Conservation (phyloP, 352 stramenopile genomes). For the Globisporangium radiosum region DNA sequence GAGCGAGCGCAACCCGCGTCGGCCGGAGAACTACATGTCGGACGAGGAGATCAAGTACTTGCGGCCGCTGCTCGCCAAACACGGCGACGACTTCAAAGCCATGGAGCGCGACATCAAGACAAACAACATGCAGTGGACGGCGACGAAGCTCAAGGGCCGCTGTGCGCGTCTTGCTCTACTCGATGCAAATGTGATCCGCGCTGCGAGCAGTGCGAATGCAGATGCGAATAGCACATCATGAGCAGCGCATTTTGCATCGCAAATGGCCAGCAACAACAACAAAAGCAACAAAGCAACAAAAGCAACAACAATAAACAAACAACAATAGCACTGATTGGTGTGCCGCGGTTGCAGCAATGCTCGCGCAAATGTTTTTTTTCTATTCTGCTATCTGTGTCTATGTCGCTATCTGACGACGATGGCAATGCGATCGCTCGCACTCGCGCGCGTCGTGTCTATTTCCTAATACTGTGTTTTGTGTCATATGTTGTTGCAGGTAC, state of each 20-base stretch:
- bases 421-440: no score
- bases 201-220: conserved; percentile 6
- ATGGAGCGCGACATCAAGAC: conserved; percentile 81
- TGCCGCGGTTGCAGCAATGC: no score
- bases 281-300: conserved; percentile 3
- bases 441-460: no score
- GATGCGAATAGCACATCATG: background rate
- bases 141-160: conserved; percentile 56
- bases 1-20: conserved; percentile 64
- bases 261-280: conserved; percentile 8
- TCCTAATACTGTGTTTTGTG: no score
- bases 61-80: conserved; percentile 59
- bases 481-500: no score
- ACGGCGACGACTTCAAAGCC: conserved; percentile 65
- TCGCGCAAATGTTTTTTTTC: no score
- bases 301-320: conserved; percentile 15
- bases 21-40: conserved; percentile 70
- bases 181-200: conserved; percentile 66
- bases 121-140: conserved; percentile 84
- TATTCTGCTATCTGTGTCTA: no score
- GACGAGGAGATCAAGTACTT: conserved; percentile 75
- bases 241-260: no score
- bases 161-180: conserved; percentile 69
- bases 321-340: conserved; percentile 1
- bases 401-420: no score